A percentile compares a stretch with the other conserved stretches of the same genome.
Conservation (phyloP, 768 basidiomycete genomes). For the Hypholoma fasciculare region DNA sequence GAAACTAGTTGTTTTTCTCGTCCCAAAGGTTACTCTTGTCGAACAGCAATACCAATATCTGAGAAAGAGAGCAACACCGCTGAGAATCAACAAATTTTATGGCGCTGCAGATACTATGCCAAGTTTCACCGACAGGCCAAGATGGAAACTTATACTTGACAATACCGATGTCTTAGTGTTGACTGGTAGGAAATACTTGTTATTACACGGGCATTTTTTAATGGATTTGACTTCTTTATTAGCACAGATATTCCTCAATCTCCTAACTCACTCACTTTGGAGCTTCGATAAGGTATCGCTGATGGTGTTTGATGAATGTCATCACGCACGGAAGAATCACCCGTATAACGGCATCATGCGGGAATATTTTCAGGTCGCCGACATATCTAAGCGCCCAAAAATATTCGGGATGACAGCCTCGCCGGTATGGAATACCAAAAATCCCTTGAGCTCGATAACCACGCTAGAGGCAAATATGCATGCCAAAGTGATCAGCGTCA, state of each 20-base stretch:
- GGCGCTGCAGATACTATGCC: conserved; percentile 61
- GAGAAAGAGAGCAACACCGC: conserved; percentile 51
- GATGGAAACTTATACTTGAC: conserved; percentile 67
- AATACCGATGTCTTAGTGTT: conserved; percentile 78
- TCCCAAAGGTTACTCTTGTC: conserved; percentile 84
- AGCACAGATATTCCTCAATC: conserved; percentile 84
- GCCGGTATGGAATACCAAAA: conserved; percentile 79
- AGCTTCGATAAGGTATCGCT: conserved; percentile 65
- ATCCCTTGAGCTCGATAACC: conserved; percentile 61
- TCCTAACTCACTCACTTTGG: conserved; percentile 84
- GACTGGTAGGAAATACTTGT: conserved; percentile 55
- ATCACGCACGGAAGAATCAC: conserved; percentile 75
- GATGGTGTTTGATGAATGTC: conserved; percentile 82
- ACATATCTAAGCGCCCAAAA: conserved; percentile 57
- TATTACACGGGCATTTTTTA: not conserved
- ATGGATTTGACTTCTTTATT: not conserved
- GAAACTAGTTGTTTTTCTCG: conserved; percentile 77
- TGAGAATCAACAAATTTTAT: conserved; percentile 68
- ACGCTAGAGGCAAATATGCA: conserved; percentile 71
- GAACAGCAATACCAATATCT: conserved; percentile 79
- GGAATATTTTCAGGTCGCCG: conserved; percentile 53
- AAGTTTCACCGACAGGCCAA: conserved; percentile 62
- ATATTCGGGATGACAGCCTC: conserved; percentile 95
- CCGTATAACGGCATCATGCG: conserved; percentile 79
- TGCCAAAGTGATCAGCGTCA: conserved; percentile 74